Evolutionary conservation across 306 rosid species (phyloP), one percentile per base, ranked within the genome.

Genomic region (Sicyos edulis): DNA sequence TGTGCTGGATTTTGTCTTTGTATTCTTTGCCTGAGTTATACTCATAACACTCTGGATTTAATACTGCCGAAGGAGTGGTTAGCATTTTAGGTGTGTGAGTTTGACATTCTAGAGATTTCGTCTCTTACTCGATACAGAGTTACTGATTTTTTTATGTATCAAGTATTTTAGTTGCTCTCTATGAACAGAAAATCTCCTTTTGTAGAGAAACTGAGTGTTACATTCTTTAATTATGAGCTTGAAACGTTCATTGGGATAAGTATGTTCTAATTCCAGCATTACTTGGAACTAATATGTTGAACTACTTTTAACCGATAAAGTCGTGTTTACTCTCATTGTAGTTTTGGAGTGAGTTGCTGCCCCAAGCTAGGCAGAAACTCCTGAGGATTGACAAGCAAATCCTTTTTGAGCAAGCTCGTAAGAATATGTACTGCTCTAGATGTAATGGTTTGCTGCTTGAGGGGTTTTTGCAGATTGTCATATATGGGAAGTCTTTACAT

Each of bases 351-450:
- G 99, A 89, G 77, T 77, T 91, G 78, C 78, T 84, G 0, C 84
- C 76, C 29, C 87, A 87, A 78, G 87, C 88, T 57, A 83, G 97
- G 70, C 92, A 89, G 83, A 84, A 89, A 54, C 96, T 91, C 69
- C 83, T 95, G 85, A 88, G 88, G 84, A 87, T 95, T 67, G 99
- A 95, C 85, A 95, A 95, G 81, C 99, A 95, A 81, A 84, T 96
- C 44, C 95, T 95, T 52, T 95, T 91, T 77, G 99, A 95, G 85
- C 96, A 90, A 81, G 97, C 99, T 75, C 97, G 99, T 69, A 95
- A 91, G 81, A 95, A 95, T 62, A 84, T 91, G 99, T 95, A 95
- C 88, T 95, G 99, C 87, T 95, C 99, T 62, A 82, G 99, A 83
- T 95, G 99, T 86, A 95, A 95, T 66, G 99, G 99, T 64, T 84